A percentile compares a stretch with the other conserved stretches of the same genome.
These are phyloP conservation scores for Cnidoscolus chayamansa DNA, from an alignment of 441 rosid genomes.

Conservation along the genomic window DNA sequence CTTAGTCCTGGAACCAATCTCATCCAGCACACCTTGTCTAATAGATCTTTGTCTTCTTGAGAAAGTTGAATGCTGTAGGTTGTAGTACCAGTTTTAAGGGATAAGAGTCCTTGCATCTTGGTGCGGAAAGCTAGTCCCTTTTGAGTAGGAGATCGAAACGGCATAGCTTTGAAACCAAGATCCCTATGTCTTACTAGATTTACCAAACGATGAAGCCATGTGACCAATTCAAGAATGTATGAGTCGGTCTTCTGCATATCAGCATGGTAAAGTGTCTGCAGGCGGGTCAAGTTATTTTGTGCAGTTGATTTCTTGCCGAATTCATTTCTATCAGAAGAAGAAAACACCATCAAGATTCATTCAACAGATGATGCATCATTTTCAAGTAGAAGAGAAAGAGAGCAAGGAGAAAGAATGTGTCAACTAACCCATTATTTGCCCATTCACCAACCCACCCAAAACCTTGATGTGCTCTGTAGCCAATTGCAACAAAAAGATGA, in stretches of 20 bases:
- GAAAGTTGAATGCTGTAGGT: conserved; percentile 42
- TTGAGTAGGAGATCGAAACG: conserved; percentile 28
- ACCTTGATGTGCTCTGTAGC: conserved; percentile 82
- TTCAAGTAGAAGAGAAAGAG: neutral
- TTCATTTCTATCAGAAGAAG: conserved; percentile 48
- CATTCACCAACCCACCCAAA: conserved; percentile 99
- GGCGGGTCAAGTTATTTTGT: conserved; percentile 44
- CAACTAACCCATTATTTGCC: conserved; percentile 81
- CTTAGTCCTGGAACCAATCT: conserved; percentile 52
- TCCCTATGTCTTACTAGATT: conserved; percentile 45
- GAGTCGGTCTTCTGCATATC: conserved; percentile 57
- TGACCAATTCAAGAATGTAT: conserved; percentile 61
- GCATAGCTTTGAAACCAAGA: conserved; percentile 32
- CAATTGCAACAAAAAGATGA: conserved; percentile 18
- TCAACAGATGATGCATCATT: neutral
- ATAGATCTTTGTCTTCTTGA: conserved; percentile 48
- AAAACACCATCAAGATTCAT: conserved; percentile 8
- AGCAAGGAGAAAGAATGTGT: conserved; percentile 7
- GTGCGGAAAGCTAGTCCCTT: conserved; percentile 26
- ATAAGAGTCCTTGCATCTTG: conserved; percentile 30
- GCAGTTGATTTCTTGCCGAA: conserved; percentile 45
- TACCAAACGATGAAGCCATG: conserved; percentile 70
- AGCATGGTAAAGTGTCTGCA: conserved; percentile 83
- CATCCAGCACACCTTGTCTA: conserved; percentile 42
- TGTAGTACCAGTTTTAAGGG: conserved; percentile 24